A percentile compares a stretch with the other conserved stretches of the same genome.
Conservation (phyloP, 805 yeast genomes). For the Hanseniaspora pseudoguilliermondii region DNA sequence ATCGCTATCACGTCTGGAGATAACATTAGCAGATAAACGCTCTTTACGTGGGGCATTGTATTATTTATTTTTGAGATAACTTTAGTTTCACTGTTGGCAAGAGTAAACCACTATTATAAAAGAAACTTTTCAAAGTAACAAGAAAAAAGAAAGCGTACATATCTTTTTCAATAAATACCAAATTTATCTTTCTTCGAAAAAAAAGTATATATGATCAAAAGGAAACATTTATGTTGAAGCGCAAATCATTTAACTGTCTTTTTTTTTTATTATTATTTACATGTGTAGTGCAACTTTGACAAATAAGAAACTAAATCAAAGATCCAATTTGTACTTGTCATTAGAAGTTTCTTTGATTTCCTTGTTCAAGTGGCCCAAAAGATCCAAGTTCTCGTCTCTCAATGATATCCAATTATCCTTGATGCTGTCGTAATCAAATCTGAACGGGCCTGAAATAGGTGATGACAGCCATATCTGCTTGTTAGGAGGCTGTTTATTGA, state of each 20-base stretch:
- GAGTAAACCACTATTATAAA: too few relatives aligned
- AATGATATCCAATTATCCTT: constrained; percentile 67
- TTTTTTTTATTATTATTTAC: neutral
- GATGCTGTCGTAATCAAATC: constrained; percentile 50
- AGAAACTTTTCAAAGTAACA: too few relatives aligned
- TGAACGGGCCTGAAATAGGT: constrained; percentile 86
- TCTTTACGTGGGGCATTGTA: too few relatives aligned
- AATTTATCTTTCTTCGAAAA: too few relatives aligned
- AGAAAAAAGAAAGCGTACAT: too few relatives aligned
- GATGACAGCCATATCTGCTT: constrained; percentile 93
- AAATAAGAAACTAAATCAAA: neutral
- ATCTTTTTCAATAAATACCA: too few relatives aligned
- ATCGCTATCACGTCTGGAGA: too few relatives aligned
- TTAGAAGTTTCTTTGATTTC: constrained; percentile 35
- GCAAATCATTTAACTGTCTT: neutral
- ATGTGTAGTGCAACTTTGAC: neutral
- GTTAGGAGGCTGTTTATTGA: constrained; percentile 95
- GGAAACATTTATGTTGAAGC: neutral
- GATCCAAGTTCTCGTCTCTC: constrained; percentile 41
- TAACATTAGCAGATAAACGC: too few relatives aligned
- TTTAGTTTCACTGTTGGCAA: too few relatives aligned
- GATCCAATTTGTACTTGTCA: neutral
- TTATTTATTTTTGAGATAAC: too few relatives aligned
- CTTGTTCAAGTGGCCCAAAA: constrained; percentile 36
- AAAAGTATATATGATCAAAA: too few relatives aligned